phyloP scores from a whole-genome alignment of 106 monocot genomes.

The Amphibolis antarctica region DNA sequence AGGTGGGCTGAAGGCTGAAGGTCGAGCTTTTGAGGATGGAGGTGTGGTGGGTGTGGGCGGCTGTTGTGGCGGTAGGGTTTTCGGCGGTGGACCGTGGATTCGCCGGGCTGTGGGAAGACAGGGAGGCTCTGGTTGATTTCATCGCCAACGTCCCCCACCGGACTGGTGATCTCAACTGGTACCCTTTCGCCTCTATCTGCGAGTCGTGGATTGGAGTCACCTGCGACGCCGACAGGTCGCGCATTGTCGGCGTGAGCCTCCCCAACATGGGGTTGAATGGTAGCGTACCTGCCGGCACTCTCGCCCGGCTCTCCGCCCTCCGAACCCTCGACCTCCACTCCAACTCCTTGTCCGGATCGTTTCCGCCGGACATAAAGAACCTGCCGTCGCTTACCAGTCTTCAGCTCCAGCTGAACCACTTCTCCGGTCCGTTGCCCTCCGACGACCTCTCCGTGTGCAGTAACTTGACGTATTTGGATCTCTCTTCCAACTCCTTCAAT shows the following conservation, averaged over 20 bases:
- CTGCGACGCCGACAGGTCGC: constrained; percentile 11
- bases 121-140: constrained; percentile 19
- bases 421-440: constrained; percentile 12
- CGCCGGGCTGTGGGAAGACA: constrained; percentile 9
- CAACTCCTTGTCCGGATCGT: constrained; percentile 12
- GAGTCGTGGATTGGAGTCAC: constrained; percentile 10
- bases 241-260: constrained; percentile 6
- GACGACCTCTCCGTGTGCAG: constrained; percentile 8
- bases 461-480: constrained; percentile 13
- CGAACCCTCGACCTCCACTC: constrained; percentile 9
- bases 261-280: constrained; percentile 12
- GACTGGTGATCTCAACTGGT: constrained; percentile 13
- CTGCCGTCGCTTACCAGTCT: constrained; percentile 13
- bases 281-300: constrained; percentile 8
- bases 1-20: too few relatives aligned
- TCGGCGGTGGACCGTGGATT: neutral
- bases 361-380: constrained; percentile 5
- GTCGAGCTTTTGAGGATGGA: too few relatives aligned
- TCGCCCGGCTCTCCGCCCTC: constrained; percentile 13
- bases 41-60: neutral
- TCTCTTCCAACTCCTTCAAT: constrained; percentile 20
- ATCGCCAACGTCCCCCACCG: neutral
- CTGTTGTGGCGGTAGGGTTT: neutral
- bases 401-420: constrained; percentile 16
- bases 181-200: constrained; percentile 9